These are phyloP conservation scores for Parsonsia alboflavescens DNA, from an alignment of 257 asterid genomes.

Conservation along the genomic window DNA sequence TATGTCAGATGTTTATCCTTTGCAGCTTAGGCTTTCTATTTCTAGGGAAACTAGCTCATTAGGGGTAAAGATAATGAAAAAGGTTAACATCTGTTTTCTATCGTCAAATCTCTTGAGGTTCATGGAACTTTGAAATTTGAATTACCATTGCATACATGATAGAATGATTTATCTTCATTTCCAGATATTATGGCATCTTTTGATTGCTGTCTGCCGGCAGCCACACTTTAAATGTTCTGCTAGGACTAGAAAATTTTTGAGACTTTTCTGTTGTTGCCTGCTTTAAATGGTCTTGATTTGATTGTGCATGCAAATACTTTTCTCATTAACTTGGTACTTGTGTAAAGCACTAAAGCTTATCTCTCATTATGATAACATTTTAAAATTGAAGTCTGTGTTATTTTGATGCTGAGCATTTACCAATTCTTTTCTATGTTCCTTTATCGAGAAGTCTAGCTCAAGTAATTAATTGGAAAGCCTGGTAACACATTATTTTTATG, in stretches of 20 bases:
- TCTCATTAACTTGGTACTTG: not conserved
- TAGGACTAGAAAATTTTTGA: not conserved
- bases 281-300: too few species aligned
- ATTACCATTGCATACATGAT: not conserved
- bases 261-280: not conserved
- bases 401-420: not conserved
- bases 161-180: not conserved
- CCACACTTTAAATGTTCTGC: not conserved
- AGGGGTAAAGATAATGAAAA: constrained; percentile 82
- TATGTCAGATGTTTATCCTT: constrained; percentile 85
- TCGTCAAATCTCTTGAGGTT: constrained; percentile 1
- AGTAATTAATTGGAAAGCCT: not conserved
- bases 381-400: not conserved
- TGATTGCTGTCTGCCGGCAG: not conserved
- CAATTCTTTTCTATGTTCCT: not conserved
- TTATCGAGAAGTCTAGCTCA: not conserved
- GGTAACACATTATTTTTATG: not conserved
- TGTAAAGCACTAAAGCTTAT: not conserved
- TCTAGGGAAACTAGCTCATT: constrained; percentile 52
- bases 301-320: not conserved
- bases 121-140: not conserved
- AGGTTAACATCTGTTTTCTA: constrained; percentile 41
- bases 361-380: not conserved
- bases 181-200: not conserved
- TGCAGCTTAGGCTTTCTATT: constrained; percentile 81